Evolutionary conservation across 2,329 filamentous ascomycete species (phyloP).

Genomic region (Decorospora gaudefroyi): DNA sequence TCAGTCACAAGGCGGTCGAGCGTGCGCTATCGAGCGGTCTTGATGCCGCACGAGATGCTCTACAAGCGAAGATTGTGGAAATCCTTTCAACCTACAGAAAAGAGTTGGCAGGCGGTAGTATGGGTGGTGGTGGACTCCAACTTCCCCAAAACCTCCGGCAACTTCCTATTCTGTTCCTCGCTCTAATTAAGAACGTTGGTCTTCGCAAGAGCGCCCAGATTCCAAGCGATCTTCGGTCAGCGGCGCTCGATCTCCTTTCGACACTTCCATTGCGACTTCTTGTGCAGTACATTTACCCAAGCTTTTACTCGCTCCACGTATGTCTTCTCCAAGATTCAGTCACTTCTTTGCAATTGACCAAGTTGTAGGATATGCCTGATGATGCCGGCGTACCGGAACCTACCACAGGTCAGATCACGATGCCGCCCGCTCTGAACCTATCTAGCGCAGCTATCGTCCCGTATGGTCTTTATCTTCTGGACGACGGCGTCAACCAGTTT

Average conservation of each 20-base stretch:
- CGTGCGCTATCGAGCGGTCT: constrained; percentile 81
- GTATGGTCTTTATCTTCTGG: constrained; percentile 93
- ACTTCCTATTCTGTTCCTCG: constrained; percentile 87
- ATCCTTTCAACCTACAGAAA: constrained; percentile 95
- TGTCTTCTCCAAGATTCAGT: neutral
- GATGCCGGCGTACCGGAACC: constrained; percentile 83
- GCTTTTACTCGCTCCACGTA: constrained; percentile 43
- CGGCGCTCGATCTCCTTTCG: constrained; percentile 89
- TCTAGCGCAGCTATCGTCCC: constrained; percentile 85
- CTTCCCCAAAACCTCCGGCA: constrained; percentile 91
- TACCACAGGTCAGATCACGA: constrained; percentile 82
- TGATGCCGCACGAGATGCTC: constrained; percentile 85
- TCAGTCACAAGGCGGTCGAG: constrained; percentile 97
- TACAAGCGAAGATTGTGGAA: constrained; percentile 90
- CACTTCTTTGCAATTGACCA: constrained; percentile 53
- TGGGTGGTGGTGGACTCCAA: constrained; percentile 87
- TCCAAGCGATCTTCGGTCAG: constrained; percentile 76
- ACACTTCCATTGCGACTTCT: constrained; percentile 87
- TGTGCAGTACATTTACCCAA: constrained; percentile 80
- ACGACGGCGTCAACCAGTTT: constrained; percentile 97
- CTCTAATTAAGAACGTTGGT: constrained; percentile 87
- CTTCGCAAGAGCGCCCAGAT: constrained; percentile 48
- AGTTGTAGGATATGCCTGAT: constrained; percentile 94
- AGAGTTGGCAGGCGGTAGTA: constrained; percentile 92
- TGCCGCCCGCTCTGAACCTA: constrained; percentile 83